Conservation (phyloP, 768 basidiomycete genomes). For the Macrocybe gigantea region DNA sequence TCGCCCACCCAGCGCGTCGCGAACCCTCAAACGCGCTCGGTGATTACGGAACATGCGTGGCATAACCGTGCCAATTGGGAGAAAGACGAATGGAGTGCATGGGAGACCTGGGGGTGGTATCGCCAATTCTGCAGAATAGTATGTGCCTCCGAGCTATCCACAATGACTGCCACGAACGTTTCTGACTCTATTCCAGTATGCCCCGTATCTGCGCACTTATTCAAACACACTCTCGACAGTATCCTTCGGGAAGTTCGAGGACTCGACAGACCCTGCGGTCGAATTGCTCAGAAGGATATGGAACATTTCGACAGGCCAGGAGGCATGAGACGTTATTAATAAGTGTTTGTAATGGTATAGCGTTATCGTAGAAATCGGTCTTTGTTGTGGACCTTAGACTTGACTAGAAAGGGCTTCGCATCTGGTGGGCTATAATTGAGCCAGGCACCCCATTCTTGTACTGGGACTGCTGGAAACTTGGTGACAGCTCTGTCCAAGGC, state of each 20-base stretch:
- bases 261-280: constrained; percentile 48
- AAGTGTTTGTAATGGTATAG: too few relatives aligned
- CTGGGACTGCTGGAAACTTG: too few relatives aligned
- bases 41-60: constrained; percentile 68
- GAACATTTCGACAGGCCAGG: constrained; percentile 65
- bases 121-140: constrained; percentile 82
- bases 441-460: too few relatives aligned
- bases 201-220: constrained; percentile 74
- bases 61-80: constrained; percentile 63
- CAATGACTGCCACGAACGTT: neutral
- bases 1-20: constrained; percentile 33
- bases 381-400: too few relatives aligned
- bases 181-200: constrained; percentile 44
- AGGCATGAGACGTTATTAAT: constrained; percentile 11
- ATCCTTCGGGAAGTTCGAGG: constrained; percentile 61
- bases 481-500: too few relatives aligned
- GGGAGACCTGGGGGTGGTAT: constrained; percentile 92
- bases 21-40: constrained; percentile 45
- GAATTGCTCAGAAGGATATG: constrained; percentile 61
- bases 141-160: constrained; percentile 19
- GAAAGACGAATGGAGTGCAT: constrained; percentile 71
- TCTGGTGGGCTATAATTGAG: too few relatives aligned
- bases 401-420: too few relatives aligned
- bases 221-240: constrained; percentile 63
- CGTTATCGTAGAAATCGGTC: too few relatives aligned